Evolutionary conservation across 2,329 filamentous ascomycete species (phyloP).

Genomic region (Aotearoamyces nothofagi): DNA sequence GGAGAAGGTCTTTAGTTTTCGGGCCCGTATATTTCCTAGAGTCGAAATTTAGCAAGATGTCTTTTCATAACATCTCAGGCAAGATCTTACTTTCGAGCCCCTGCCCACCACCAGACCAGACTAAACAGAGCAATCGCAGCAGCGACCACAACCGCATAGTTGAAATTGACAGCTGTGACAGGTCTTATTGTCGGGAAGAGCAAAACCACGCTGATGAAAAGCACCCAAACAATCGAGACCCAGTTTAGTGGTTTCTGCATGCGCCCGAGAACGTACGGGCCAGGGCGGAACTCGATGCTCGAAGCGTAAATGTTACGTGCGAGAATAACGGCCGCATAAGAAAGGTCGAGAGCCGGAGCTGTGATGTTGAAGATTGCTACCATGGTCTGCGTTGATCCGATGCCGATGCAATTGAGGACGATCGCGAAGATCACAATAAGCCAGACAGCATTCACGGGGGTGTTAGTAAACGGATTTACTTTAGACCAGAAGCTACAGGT

Average conservation of each 20-base stretch:
- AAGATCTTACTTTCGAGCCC: slow-evolving; percentile 11
- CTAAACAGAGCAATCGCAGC: slow-evolving; percentile 32
- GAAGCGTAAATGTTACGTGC: slow-evolving; percentile 34
- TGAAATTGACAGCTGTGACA: slow-evolving; percentile 33
- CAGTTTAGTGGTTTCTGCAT: slow-evolving; percentile 26
- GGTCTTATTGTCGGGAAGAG: slow-evolving; percentile 33
- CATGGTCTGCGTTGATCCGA: slow-evolving; percentile 37
- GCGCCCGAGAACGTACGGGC: slow-evolving; percentile 34
- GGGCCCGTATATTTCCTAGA: slow-evolving; percentile 41
- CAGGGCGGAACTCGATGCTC: slow-evolving; percentile 27
- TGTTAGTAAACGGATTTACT: slow-evolving; percentile 31
- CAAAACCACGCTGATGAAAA: slow-evolving; percentile 41
- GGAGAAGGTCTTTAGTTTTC: slow-evolving; percentile 35
- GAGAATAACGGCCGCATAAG: slow-evolving; percentile 44
- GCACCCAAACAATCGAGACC: slow-evolving; percentile 34
- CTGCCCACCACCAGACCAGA: slow-evolving; percentile 28
- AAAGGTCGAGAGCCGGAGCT: slow-evolving; percentile 33
- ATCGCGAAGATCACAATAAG: slow-evolving; percentile 37
- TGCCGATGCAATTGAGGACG: slow-evolving; percentile 40
- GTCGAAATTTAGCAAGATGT: slow-evolving; percentile 4
- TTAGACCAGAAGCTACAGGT: slow-evolving; percentile 29
- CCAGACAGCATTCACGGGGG: slow-evolving; percentile 38
- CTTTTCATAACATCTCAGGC: background rate
- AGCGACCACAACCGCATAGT: slow-evolving; percentile 30
- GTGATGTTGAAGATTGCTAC: slow-evolving; percentile 37